Base-by-base conservation (phyloP, 345 rosid species). In the Gossypium arboreum region DNA sequence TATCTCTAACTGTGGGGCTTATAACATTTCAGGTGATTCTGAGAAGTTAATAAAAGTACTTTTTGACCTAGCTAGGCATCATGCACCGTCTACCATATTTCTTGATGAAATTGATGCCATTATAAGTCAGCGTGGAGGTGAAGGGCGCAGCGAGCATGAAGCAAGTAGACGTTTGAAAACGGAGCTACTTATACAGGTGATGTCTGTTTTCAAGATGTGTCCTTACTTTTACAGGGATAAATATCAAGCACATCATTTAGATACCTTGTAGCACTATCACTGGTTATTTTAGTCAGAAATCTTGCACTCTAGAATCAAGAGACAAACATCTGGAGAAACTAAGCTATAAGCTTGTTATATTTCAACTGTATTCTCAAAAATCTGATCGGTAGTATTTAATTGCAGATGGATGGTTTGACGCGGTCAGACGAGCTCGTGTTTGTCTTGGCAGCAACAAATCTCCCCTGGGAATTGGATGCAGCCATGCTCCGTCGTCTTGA, bases 81-180 rank as follows among this genome's bases (percentile, higher is more conserved):
- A 91, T 67, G 97, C 98, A 45, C 99, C 99, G 0, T 88, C 99
- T 43, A 95, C 99, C 6, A 95, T 95, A 70, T 95, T 95, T 83
- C 89, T 95, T 77, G 99, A 95, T 84, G 98, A 95, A 81, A 93
- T 95, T 22, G 99, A 93, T 68, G 99, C 99, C 5, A 93, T 95
- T 54, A 93, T 95, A 73, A 95, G 99, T 62, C 98, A 93, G 60
- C 97, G 98, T 72, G 99, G 97, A 65, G 98, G 99, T 66, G 97
- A 89, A 88, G 99, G 88, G 45, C 85, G 86, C 18, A 92, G 97
- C 82, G 99, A 95, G 82, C 99, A 95, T 81, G 99, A 95, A 87
- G 98, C 99, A 63, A 95, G 99, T 75, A 87, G 99, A 82, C 97
- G 99, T 71, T 84, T 95, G 88, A 95, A 95, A 81, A 95, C 99